Conservation (phyloP, 805 yeast species). For the Maudiozyma turicensis region DNA sequence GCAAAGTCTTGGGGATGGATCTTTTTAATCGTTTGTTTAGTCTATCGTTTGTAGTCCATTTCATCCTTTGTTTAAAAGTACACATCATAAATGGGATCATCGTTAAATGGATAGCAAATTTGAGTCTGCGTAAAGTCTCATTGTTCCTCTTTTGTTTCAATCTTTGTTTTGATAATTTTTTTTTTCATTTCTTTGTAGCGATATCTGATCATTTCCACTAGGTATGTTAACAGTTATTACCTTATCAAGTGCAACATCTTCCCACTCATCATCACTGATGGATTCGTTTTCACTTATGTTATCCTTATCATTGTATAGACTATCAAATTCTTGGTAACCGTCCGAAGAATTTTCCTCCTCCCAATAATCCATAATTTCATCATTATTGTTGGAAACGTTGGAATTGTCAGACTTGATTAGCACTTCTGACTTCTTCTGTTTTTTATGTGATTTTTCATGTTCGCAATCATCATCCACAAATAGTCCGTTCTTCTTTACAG, state of each 20-base stretch:
- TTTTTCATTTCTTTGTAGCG: slow-evolving; percentile 1
- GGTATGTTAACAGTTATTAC: not conserved
- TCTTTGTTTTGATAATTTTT: not conserved
- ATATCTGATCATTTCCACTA: not conserved
- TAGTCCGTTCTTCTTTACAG: no score
- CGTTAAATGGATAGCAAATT: slow-evolving; percentile 13
- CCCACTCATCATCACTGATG: slow-evolving; percentile 20
- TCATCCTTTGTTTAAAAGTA: slow-evolving; percentile 7
- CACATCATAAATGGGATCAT: slow-evolving; percentile 15
- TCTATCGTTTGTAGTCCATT: slow-evolving; percentile 12
- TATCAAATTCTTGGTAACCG: not conserved
- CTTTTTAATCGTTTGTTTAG: slow-evolving; percentile 14
- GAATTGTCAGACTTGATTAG: no score
- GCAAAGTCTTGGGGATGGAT: slow-evolving; percentile 19
- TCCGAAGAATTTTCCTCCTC: not conserved
- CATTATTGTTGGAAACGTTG: not conserved
- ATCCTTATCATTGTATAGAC: not conserved
- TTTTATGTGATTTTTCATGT: no score
- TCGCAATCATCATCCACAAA: no score
- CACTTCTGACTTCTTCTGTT: no score
- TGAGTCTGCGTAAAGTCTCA: slow-evolving; percentile 7
- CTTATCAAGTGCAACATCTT: slow-evolving; percentile 17
- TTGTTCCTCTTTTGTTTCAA: not conserved
- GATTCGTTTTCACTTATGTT: slow-evolving; percentile 1
- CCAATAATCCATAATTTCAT: not conserved